Base-by-base conservation (phyloP, 495 filamentous ascomycete genomes). In the Tuber calosporum region DNA sequence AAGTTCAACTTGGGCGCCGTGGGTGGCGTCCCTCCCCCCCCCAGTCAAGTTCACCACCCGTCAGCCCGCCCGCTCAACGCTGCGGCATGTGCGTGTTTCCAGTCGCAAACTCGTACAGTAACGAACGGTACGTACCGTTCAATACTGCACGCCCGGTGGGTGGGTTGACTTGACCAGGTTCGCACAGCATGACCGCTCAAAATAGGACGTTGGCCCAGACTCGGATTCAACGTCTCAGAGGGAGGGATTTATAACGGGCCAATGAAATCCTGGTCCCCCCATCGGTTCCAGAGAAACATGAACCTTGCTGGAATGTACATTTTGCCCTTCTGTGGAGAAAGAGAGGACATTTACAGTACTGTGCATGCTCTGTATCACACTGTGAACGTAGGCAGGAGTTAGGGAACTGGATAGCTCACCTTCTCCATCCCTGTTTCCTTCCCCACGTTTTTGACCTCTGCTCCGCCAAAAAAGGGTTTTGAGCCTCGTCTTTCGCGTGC, bases 341-440 rank as follows among this genome's bases (percentile, higher is more conserved):
- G 26, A 62, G 15, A n/a, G n/a, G n/a, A n/a, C n/a, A n/a, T n/a
- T n/a, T 62, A 30, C 53, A 62, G 48, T 26, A 3, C 22, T 48
- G 45, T n/a, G n/a, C 5, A 22, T 40, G 7, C 15, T 17, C 26
- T 34, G 26, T 34, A 62, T 62, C 26, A n/a, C 48, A 58, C 48
- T 1, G 53, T 62, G n/a, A 34, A 34, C 26, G 53, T 26, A 19
- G 26, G 53, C 15, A 62, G 53, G 53, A 62, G 53, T 17, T 19
- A 30, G 53, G 30, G 26, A 62, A 19, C 53, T 30, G 9, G 53
- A 34, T 26, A 62, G 53, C 53, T 58, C 48, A 58, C 4, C 53
- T 62, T 34, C 26, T 62, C 15, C 53, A 62, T 34, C 53, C 53
- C 53, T 62, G 53, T 62, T 62, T 62, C 17, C 53, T 62, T 62